Percentiles rank a stretch among this genome's conserved stretches.
Conservation (phyloP, 192 early-diverging fungal species). For the Podila epigama region DNA sequence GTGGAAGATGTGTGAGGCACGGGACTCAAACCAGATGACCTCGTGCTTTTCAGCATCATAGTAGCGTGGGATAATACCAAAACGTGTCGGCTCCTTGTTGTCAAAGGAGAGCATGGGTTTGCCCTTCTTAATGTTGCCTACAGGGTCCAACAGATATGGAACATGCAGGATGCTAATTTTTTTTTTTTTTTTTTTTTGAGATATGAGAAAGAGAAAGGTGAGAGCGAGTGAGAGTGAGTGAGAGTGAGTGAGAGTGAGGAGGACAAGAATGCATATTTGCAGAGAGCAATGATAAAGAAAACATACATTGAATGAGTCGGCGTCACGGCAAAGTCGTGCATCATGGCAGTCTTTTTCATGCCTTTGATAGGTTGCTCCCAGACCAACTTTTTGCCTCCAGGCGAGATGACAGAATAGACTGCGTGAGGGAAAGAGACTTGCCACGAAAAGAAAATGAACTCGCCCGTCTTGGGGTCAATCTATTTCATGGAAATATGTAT, state of each 20-base stretch:
- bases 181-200: background rate
- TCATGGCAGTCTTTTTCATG: constrained; percentile 18
- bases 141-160: constrained; percentile 3
- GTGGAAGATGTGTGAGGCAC: constrained; percentile 39
- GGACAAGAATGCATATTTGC: background rate
- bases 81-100: constrained; percentile 3
- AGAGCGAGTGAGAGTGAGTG: background rate
- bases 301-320: constrained; percentile 24
- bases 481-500: background rate
- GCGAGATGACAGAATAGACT: constrained; percentile 26
- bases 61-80: constrained; percentile 39
- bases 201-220: background rate
- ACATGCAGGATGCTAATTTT: constrained; percentile 18
- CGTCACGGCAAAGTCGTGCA: constrained; percentile 37
- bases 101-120: constrained; percentile 27
- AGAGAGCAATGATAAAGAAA: background rate
- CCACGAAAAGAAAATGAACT: constrained; percentile 32
- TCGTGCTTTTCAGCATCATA: constrained; percentile 16
- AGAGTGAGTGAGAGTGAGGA: background rate
- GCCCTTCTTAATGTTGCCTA: background rate
- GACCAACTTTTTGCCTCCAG: constrained; percentile 12
- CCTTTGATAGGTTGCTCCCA: constrained; percentile 25
- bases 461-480: constrained; percentile 43
- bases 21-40: constrained; percentile 35
- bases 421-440: background rate